These are phyloP conservation scores for Talaromyces amestolkiae DNA, from an alignment of 2,329 filamentous ascomycete species.

Conservation along the genomic window DNA sequence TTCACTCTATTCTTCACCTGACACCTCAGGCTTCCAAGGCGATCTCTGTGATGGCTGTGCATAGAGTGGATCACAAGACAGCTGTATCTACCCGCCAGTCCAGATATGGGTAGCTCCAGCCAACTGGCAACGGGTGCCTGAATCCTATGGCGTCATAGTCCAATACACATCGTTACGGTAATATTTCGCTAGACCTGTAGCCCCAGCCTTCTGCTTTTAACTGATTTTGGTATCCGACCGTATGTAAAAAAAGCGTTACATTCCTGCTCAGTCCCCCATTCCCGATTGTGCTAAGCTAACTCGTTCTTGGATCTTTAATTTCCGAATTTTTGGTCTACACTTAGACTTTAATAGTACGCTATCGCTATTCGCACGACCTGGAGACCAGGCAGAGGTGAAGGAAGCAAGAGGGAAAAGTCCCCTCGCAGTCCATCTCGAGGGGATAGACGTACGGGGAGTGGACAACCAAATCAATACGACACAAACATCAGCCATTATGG, in stretches of 20 bases:
- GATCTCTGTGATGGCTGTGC: not conserved
- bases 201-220: not conserved
- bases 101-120: not conserved
- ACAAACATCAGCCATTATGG: not conserved
- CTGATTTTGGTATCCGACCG: not conserved
- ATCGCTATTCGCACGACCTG: not conserved
- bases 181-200: not conserved
- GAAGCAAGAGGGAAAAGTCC: not conserved
- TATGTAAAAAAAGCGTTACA: slow-evolving; percentile 3
- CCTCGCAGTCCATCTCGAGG: slow-evolving; percentile 6
- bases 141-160: slow-evolving; percentile 19
- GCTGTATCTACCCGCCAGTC: not conserved
- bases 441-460: not conserved
- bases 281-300: slow-evolving; percentile 3
- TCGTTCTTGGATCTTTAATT: slow-evolving; percentile 8
- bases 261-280: not conserved
- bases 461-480: not conserved
- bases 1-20: not conserved
- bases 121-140: slow-evolving; percentile 13
- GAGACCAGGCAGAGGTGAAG: not conserved
- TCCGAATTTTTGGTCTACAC: not conserved
- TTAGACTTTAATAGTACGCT: not conserved
- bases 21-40: too few relatives aligned
- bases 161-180: not conserved
- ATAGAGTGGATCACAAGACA: not conserved